A percentile compares a stretch with the other conserved stretches of the same genome.
Conservation (phyloP, 2,329 filamentous ascomycete genomes). For the Pyricularia pennisetigena region DNA sequence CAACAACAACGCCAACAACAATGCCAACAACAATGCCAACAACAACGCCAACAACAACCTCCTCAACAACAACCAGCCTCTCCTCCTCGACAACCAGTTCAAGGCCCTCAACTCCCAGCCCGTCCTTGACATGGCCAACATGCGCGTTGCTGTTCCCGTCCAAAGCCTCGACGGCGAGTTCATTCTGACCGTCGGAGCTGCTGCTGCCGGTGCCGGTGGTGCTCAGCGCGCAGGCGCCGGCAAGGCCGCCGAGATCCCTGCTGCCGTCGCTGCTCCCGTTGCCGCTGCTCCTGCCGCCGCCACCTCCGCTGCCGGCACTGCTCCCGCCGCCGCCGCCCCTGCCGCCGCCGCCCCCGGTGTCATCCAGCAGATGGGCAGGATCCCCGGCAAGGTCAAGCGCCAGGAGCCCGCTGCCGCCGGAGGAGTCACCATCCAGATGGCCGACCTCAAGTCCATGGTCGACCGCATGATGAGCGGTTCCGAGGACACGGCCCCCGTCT, state of each 20-base stretch:
- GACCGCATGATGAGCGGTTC: background rate
- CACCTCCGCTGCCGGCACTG: background rate
- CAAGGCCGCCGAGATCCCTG: background rate
- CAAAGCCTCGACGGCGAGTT: constrained; percentile 4
- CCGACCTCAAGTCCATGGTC: constrained; percentile 1
- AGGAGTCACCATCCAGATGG: background rate
- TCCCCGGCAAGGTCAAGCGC: background rate
- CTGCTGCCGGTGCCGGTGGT: background rate
- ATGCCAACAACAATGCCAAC: background rate
- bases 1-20: background rate
- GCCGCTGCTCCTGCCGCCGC: constrained; percentile 5
- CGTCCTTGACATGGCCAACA: background rate
- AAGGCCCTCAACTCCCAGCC: background rate
- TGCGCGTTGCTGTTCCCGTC: constrained; percentile 3
- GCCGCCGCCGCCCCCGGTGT: background rate
- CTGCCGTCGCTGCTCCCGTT: constrained; percentile 7
- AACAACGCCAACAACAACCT: background rate
- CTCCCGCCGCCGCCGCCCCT: background rate
- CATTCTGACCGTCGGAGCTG: background rate
- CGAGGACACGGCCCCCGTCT: background rate
- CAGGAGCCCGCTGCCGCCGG: background rate
- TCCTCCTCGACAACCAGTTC: constrained; percentile 2
- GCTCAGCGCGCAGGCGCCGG: background rate
- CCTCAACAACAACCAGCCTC: constrained; percentile 1
- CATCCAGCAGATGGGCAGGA: background rate